Conservation (phyloP, 2,329 filamentous ascomycete species). For the Hymenoscyphus scutula region DNA sequence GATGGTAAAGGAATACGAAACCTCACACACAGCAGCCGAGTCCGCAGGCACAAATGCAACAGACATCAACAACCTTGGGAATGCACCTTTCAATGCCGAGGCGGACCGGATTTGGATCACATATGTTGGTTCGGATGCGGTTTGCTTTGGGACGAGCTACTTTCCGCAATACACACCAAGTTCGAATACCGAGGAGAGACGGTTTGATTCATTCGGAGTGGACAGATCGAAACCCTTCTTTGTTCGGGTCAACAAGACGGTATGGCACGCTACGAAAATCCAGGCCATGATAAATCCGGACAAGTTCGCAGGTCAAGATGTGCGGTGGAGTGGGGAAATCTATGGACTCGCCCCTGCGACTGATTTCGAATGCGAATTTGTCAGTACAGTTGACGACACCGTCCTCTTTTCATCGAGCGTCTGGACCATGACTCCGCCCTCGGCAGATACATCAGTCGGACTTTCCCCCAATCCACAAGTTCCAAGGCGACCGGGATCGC, state of each 20-base stretch:
- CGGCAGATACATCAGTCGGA: slow-evolving; percentile 33
- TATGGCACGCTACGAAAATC: slow-evolving; percentile 77
- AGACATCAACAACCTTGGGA: slow-evolving; percentile 74
- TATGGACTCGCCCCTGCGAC: slow-evolving; percentile 67
- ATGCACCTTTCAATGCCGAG: slow-evolving; percentile 68
- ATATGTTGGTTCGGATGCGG: slow-evolving; percentile 74
- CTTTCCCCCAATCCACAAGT: slow-evolving; percentile 49
- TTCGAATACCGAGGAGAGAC: slow-evolving; percentile 39
- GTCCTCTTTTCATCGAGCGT: slow-evolving; percentile 71
- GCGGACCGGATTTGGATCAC: slow-evolving; percentile 77
- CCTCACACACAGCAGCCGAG: slow-evolving; percentile 74
- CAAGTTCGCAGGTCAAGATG: slow-evolving; percentile 42
- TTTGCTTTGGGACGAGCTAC: slow-evolving; percentile 71
- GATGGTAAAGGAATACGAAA: slow-evolving; percentile 85
- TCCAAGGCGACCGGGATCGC: slow-evolving; percentile 70
- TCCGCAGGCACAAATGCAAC: slow-evolving; percentile 71
- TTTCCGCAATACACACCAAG: slow-evolving; percentile 46
- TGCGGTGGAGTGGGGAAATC: slow-evolving; percentile 69
- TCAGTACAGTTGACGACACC: slow-evolving; percentile 63
- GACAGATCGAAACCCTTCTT: slow-evolving; percentile 74
- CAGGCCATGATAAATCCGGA: slow-evolving; percentile 45
- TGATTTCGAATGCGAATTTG: slow-evolving; percentile 76
- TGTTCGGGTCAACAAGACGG: slow-evolving; percentile 73
- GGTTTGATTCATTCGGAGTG: slow-evolving; percentile 46
- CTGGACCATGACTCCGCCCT: slow-evolving; percentile 36